phyloP scores from a whole-genome alignment of 768 basidiomycete genomes.

The Trametes villosa region DNA sequence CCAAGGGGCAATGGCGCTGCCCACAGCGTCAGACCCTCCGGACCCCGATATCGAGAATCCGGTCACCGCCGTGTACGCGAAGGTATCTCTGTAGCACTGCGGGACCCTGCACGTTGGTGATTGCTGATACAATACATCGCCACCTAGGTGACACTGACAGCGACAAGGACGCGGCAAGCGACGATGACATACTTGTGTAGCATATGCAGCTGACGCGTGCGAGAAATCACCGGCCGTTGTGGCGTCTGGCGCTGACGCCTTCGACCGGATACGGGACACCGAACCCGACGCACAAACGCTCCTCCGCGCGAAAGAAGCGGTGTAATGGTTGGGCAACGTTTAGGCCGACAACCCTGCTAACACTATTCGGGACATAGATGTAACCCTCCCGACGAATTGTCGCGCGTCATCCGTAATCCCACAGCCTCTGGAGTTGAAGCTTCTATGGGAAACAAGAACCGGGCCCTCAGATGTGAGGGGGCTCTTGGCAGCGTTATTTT shows the following conservation, averaged over 20 bases:
- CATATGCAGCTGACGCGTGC: neutral
- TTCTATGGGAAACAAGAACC: neutral
- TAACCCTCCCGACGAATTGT: neutral
- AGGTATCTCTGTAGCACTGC: slow-evolving; percentile 1
- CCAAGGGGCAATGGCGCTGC: no score
- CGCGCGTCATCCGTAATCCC: neutral
- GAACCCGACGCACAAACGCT: no score
- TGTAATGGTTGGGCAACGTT: neutral
- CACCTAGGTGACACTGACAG: neutral
- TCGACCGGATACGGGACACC: no score
- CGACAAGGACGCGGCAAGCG: neutral
- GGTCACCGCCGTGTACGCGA: neutral
- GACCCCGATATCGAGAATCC: neutral
- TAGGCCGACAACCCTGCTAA: neutral
- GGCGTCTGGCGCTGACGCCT: neutral
- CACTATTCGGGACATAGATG: neutral
- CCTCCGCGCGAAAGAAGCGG: neutral
- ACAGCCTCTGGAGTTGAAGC: neutral
- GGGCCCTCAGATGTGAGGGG: neutral
- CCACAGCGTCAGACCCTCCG: no score
- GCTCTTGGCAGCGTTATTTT: neutral
- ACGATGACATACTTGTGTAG: neutral
- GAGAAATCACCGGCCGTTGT: neutral
- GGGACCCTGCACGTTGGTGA: neutral
- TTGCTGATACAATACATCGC: slow-evolving; percentile 8